Conservation (phyloP, 2,329 filamentous ascomycete genomes). For the Alternaria panax region DNA sequence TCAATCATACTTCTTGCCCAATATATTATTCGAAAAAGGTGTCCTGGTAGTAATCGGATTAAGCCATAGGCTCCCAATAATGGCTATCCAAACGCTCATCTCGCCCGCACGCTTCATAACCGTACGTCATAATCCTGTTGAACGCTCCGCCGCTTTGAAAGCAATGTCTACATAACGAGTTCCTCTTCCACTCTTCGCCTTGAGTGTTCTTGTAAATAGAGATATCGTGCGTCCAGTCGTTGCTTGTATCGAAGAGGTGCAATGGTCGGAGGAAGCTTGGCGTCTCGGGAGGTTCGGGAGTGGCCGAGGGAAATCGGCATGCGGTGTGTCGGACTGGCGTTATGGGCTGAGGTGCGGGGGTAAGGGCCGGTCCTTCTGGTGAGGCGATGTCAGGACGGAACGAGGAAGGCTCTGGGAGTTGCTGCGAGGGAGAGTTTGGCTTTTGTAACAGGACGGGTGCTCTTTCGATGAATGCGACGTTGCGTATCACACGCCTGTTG, state of each 20-base stretch:
- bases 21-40: too few relatives aligned
- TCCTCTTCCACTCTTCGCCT: slow-evolving; percentile 30
- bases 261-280: slow-evolving; percentile 36
- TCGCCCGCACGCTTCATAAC: slow-evolving; percentile 39
- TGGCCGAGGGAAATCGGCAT: slow-evolving; percentile 6
- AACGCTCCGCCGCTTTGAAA: slow-evolving; percentile 38
- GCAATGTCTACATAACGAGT: slow-evolving; percentile 38
- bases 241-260: slow-evolving; percentile 34
- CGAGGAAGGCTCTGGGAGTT: slow-evolving; percentile 19
- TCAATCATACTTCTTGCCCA: too few relatives aligned
- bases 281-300: slow-evolving; percentile 18
- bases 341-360: not conserved
- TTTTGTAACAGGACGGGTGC: not conserved
- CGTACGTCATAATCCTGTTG: slow-evolving; percentile 28
- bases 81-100: slow-evolving; percentile 37
- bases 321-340: not conserved
- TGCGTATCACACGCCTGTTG: slow-evolving; percentile 10
- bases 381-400: slow-evolving; percentile 17
- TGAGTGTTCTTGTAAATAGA: slow-evolving; percentile 39
- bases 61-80: slow-evolving; percentile 33
- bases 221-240: slow-evolving; percentile 14
- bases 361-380: slow-evolving; percentile 2
- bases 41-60: not conserved
- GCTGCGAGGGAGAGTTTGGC: not conserved
- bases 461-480: slow-evolving; percentile 15